Conservation (phyloP, 768 basidiomycete genomes). For the Cystofilobasidium bisporidii region DNA sequence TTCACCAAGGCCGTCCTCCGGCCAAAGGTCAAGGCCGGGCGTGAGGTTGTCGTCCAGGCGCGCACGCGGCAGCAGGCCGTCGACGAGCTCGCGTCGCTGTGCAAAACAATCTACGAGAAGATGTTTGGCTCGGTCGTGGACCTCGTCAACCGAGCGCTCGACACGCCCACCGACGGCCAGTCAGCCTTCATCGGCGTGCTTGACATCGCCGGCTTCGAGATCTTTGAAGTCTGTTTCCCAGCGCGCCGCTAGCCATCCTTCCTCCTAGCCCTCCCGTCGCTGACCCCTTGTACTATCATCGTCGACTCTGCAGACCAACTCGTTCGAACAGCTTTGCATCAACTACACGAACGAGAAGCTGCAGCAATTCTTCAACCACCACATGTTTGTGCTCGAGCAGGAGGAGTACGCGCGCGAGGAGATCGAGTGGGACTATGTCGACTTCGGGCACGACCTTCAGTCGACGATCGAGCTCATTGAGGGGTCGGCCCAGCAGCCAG, state of each 20-base stretch:
- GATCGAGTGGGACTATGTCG: slow-evolving; percentile 96
- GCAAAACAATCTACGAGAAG: slow-evolving; percentile 95
- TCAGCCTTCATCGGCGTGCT: slow-evolving; percentile 89
- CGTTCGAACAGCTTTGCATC: slow-evolving; percentile 95
- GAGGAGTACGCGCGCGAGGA: slow-evolving; percentile 94
- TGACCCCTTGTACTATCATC: too few species aligned
- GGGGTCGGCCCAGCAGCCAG: slow-evolving; percentile 51
- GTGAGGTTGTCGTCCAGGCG: slow-evolving; percentile 94
- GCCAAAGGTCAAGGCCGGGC: slow-evolving; percentile 82
- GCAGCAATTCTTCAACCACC: slow-evolving; percentile 82
- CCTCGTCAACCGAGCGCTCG: slow-evolving; percentile 84
- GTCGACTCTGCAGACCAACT: slow-evolving; percentile 50
- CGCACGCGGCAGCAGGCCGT: slow-evolving; percentile 82
- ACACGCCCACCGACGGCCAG: slow-evolving; percentile 74
- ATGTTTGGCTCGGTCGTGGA: slow-evolving; percentile 90
- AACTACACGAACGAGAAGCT: slow-evolving; percentile 98
- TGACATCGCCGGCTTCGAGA: slow-evolving; percentile 99
- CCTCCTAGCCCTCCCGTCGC: neutral
- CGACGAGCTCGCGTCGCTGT: slow-evolving; percentile 80
- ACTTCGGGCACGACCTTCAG: slow-evolving; percentile 93
- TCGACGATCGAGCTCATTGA: slow-evolving; percentile 98
- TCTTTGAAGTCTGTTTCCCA: slow-evolving; percentile 44
- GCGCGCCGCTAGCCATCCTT: too few species aligned
- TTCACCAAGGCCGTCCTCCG: slow-evolving; percentile 80
- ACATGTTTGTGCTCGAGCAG: slow-evolving; percentile 99